Conservation (phyloP, 2,329 filamentous ascomycete species). For the Zasmidium citrigriseum region DNA sequence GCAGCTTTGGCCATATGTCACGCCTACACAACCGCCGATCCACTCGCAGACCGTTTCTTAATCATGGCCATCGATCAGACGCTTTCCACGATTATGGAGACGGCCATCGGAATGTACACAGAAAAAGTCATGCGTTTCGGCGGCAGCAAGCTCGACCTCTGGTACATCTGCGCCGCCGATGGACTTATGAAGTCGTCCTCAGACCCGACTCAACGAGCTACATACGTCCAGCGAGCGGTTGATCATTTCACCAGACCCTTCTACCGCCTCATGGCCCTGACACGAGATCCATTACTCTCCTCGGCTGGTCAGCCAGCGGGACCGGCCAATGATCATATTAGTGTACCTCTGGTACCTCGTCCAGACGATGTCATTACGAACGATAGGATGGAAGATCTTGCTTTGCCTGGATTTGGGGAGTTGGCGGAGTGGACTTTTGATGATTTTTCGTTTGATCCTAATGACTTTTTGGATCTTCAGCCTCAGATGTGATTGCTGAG, state of each 20-base stretch:
- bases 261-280: neutral
- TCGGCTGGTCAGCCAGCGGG: neutral
- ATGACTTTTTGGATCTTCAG: neutral
- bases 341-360: neutral
- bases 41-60: neutral
- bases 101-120: neutral
- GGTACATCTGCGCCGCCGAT: slow-evolving; percentile 1
- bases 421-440: slow-evolving; percentile 1
- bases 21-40: neutral
- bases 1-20: neutral
- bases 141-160: neutral
- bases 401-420: neutral
- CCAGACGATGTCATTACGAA: neutral
- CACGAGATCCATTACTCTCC: neutral
- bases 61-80: neutral
- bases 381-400: neutral
- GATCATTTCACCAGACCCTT: neutral
- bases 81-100: neutral
- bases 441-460: neutral
- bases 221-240: neutral
- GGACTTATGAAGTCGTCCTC: neutral
- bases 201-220: neutral
- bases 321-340: neutral
- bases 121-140: neutral
- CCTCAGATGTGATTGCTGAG: neutral